phyloP scores from a whole-genome alignment of 2,329 filamentous ascomycete genomes.

The Scytalidium sp. region DNA sequence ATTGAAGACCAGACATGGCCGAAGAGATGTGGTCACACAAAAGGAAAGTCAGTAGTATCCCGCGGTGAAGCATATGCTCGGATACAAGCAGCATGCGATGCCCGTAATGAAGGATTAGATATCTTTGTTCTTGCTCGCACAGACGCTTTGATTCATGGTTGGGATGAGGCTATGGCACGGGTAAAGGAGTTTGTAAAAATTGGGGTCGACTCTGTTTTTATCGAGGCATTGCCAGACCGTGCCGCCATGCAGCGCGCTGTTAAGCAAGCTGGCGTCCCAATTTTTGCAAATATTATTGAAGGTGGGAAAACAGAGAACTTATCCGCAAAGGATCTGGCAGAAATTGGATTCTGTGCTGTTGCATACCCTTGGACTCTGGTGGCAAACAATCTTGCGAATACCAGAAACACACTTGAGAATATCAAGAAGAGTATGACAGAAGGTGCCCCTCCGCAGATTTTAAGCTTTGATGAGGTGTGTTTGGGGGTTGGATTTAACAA shows the following conservation, averaged over 20 bases:
- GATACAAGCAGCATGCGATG: conserved; percentile 42
- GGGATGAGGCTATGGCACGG: conserved; percentile 40
- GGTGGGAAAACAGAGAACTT: conserved; percentile 39
- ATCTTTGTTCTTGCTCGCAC: conserved; percentile 45
- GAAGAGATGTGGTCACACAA: conserved; percentile 44
- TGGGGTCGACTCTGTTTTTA: conserved; percentile 42
- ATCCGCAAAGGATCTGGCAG: conserved; percentile 34
- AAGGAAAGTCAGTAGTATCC: conserved; percentile 42
- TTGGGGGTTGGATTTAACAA: conserved; percentile 43
- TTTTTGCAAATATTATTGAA: conserved; percentile 42
- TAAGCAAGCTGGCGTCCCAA: conserved; percentile 34
- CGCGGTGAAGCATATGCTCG: conserved; percentile 42
- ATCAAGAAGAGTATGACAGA: conserved; percentile 40
- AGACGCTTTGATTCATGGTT: conserved; percentile 38
- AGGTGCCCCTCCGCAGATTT: conserved; percentile 38
- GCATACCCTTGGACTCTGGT: conserved; percentile 39
- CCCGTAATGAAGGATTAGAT: conserved; percentile 40
- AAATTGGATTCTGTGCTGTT: conserved; percentile 33
- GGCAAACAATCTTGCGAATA: conserved; percentile 35
- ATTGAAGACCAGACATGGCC: conserved; percentile 49
- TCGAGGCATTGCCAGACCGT: conserved; percentile 41
- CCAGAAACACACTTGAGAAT: conserved; percentile 31
- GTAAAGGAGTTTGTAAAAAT: conserved; percentile 39
- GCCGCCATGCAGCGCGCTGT: conserved; percentile 37
- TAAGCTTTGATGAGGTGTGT: conserved; percentile 41